These are phyloP conservation scores for Breviolum minutum DNA, from an alignment of 73 alveolate genomes.

Conservation along the genomic window DNA sequence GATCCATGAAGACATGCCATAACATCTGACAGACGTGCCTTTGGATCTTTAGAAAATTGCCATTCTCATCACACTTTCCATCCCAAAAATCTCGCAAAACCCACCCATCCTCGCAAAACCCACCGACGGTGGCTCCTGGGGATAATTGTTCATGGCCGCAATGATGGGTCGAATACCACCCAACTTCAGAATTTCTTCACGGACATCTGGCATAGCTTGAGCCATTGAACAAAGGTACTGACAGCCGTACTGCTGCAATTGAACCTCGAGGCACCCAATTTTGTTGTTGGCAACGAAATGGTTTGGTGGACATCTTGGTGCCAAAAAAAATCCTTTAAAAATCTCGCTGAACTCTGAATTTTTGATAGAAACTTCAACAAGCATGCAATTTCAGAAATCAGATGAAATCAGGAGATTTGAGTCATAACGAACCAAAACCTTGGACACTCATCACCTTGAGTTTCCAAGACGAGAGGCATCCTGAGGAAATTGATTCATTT, in stretches of 20 bases:
- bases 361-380: too few relatives aligned
- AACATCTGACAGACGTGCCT: background rate
- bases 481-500: slow-evolving; percentile 71
- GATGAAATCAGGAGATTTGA: too few relatives aligned
- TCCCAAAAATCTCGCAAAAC: background rate
- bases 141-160: slow-evolving; percentile 70
- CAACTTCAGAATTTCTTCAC: slow-evolving; percentile 48
- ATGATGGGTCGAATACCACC: slow-evolving; percentile 78
- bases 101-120: too few relatives aligned
- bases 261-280: background rate
- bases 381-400: too few relatives aligned
- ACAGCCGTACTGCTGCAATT: slow-evolving; percentile 37
- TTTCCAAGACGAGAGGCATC: background rate
- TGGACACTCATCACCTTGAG: background rate
- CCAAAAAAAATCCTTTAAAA: background rate
- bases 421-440: background rate
- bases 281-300: background rate
- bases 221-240: slow-evolving; percentile 83
- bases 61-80: too few relatives aligned
- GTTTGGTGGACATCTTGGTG: background rate
- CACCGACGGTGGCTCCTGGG: slow-evolving; percentile 22
- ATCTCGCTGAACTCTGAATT: too few relatives aligned
- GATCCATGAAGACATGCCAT: too few relatives aligned
- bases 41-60: background rate
- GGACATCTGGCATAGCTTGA: slow-evolving; percentile 29